Base-by-base conservation (phyloP, 2,329 filamentous ascomycete genomes). In the Didymella lethalis region DNA sequence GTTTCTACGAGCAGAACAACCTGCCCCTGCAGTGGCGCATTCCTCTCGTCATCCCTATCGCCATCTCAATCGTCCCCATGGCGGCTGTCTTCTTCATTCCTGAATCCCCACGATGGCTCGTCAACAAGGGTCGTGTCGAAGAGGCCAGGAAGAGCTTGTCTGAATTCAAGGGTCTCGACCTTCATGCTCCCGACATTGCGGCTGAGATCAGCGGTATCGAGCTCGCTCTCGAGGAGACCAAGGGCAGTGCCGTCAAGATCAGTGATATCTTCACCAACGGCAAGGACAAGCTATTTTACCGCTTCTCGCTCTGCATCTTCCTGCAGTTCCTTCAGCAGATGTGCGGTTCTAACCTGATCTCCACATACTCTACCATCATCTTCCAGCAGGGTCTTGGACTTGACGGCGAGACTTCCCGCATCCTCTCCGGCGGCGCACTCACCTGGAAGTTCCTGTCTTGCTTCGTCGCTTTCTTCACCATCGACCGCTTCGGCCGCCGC, bases 401-500 rank as follows among this genome's bases (percentile, higher is more conserved):
- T 4, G 75, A 79, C 64, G 82, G 67, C 14, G 75, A 85, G 63
- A 79, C 83, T 25, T 84, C 83, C 57, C 84, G 84, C 70, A 85
- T 85, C 78, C 85, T 90, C 49, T 84, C 86, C 2, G 91, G 88
- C 3, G 82, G 81, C 28, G 83, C 83, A 12, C 73, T 86, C 31
- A 86, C 84, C 5, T 86, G 82, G 80, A 85, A 86, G 67, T 84
- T 85, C 65, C 64, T 85, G 20, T 82, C 80, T 31, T 82, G 80
- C 0, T 80, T 90, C 25, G 83, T 91, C 55, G 89, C 87, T 54
- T 88, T 90, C 61, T 91, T 90, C 69, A 91, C 88, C 0, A 80
- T 91, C 1, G 89, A 91, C 67, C 83, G 86, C 0, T 90, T 91
- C 57, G 89, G 89, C 7, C 84, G 89, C 14, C 83, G 89, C 31